phyloP scores from a whole-genome alignment of 169 alveolate species.

The Miamiensis avidus region DNA sequence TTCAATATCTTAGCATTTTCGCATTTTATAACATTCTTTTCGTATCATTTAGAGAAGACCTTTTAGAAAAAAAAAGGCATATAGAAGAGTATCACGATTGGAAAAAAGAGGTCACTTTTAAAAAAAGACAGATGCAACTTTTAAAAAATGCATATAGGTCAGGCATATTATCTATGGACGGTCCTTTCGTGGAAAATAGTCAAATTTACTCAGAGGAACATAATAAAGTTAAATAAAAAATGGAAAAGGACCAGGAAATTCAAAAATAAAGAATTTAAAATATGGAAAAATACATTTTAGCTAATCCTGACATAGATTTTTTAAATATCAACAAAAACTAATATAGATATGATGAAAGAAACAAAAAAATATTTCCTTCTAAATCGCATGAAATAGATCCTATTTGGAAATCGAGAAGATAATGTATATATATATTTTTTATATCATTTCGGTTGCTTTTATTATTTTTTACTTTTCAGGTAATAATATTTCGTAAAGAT shows the following conservation, averaged over 20 bases:
- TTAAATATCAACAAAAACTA: too few species aligned
- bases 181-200: not conserved
- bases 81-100: not conserved
- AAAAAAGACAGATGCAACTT: not conserved
- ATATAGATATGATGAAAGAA: too few species aligned
- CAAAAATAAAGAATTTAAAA: not conserved
- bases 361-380: not conserved
- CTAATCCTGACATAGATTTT: not conserved
- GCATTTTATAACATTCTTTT: too few species aligned
- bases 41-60: not conserved
- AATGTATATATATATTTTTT: not conserved
- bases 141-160: not conserved
- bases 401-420: not conserved
- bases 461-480: not conserved
- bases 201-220: not conserved
- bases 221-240: too few species aligned
- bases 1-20: not conserved
- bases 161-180: not conserved
- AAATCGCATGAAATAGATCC: not conserved
- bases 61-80: not conserved
- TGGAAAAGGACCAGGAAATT: not conserved
- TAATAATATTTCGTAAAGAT: not conserved
- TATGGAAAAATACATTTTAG: too few species aligned
- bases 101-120: not conserved
- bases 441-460: not conserved